phyloP scores from a whole-genome alignment of 176 grass and related monocot genomes.

The Cenchrus fungigraminus region DNA sequence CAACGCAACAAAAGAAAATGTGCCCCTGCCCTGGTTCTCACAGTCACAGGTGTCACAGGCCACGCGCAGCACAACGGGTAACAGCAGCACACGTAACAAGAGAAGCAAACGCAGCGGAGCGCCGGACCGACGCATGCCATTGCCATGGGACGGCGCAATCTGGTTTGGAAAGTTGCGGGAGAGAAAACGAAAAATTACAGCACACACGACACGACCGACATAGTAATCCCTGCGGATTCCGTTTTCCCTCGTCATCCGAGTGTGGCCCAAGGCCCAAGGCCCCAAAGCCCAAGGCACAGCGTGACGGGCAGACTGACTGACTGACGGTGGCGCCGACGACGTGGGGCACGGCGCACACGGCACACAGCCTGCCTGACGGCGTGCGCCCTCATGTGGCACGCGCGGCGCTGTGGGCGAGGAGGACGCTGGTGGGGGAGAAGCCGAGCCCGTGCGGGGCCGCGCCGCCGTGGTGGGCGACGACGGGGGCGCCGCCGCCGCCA shows the following conservation, averaged over 20 bases:
- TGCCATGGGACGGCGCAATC: constrained; percentile 8
- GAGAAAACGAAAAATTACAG: constrained; percentile 9
- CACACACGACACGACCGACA: constrained; percentile 31
- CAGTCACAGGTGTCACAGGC: constrained; percentile 9
- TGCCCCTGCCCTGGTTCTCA: not conserved
- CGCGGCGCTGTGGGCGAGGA: constrained; percentile 54
- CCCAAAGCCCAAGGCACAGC: not conserved
- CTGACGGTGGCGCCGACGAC: too few species aligned
- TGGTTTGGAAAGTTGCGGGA: constrained; percentile 34
- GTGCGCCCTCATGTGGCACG: constrained; percentile 46
- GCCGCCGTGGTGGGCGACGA: constrained; percentile 20
- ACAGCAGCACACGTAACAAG: constrained; percentile 11
- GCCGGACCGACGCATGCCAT: not conserved
- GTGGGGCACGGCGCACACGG: not conserved
- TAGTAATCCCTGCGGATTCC: constrained; percentile 48
- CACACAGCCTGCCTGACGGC: not conserved
- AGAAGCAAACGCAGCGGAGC: not conserved
- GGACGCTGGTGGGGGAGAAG: constrained; percentile 64
- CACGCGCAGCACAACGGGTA: not conserved
- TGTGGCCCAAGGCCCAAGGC: not conserved
- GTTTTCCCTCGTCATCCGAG: not conserved
- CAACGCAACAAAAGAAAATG: constrained; percentile 46
- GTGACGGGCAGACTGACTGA: too few species aligned
- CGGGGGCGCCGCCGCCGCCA: not conserved
- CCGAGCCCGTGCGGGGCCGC: constrained; percentile 44